Percentiles rank a stretch among this genome's conserved stretches.
phyloP scores from a whole-genome alignment of 768 basidiomycete genomes.

The Termitomyces sp. region DNA sequence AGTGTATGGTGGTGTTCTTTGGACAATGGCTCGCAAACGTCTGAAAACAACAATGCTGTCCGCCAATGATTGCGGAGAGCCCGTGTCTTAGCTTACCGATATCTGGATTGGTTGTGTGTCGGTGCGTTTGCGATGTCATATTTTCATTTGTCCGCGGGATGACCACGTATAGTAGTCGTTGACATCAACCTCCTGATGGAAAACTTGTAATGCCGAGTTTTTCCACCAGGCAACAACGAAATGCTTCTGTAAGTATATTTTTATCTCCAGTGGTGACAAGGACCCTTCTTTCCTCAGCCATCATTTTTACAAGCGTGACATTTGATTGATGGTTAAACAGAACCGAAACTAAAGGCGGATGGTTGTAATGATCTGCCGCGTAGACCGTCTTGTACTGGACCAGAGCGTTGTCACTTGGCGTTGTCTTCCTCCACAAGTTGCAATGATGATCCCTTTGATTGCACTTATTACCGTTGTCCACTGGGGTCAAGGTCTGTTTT shows the following conservation, averaged over 20 bases:
- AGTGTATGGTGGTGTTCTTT: too few species aligned
- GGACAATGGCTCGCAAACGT: too few species aligned
- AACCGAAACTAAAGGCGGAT: too few species aligned
- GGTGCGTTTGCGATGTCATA: too few species aligned
- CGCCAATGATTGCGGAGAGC: too few species aligned
- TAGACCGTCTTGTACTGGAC: not conserved
- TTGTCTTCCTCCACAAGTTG: not conserved
- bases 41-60: too few species aligned
- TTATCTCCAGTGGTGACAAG: not conserved
- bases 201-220: not conserved
- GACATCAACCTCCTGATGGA: not conserved
- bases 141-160: too few species aligned
- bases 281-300: not conserved
- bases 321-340: not conserved
- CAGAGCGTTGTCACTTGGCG: not conserved
- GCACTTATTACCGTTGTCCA: not conserved
- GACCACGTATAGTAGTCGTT: not conserved
- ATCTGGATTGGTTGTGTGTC: too few species aligned
- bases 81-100: too few species aligned
- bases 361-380: not conserved
- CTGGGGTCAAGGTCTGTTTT: too few species aligned
- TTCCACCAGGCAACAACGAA: not conserved
- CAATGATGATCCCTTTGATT: not conserved
- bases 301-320: not conserved
- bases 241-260: not conserved